phyloP scores from a whole-genome alignment of 352 stramenopile species.

The Globisporangium mamillatum region DNA sequence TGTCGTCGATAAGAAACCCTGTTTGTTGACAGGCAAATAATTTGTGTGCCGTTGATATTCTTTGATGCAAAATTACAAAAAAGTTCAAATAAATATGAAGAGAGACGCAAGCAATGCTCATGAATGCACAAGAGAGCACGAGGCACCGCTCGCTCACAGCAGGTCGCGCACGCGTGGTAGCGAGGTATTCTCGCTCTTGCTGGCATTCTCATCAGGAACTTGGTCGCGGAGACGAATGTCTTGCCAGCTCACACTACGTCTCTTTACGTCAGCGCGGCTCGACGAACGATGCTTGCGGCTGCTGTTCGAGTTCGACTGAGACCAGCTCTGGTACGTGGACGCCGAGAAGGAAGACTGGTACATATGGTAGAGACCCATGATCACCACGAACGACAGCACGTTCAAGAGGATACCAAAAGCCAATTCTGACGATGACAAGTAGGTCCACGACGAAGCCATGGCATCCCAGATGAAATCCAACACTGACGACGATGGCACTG shows the following conservation, averaged over 20 bases:
- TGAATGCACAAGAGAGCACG: neutral
- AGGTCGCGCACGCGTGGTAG: constrained; percentile 12
- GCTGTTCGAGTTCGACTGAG: neutral
- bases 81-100: constrained; percentile 4
- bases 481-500: constrained; percentile 27
- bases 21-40: no score
- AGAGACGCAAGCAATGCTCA: neutral
- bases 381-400: constrained; percentile 66
- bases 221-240: constrained; percentile 12
- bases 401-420: constrained; percentile 67
- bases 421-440: constrained; percentile 57
- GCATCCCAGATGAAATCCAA: constrained; percentile 32
- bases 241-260: constrained; percentile 17
- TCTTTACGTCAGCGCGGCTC: constrained; percentile 7
- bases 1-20: no score
- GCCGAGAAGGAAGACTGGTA: constrained; percentile 34
- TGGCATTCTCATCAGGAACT: neutral
- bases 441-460: constrained; percentile 43
- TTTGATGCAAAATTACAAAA: neutral
- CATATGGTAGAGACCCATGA: constrained; percentile 60
- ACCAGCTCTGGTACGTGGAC: constrained; percentile 4
- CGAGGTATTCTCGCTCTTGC: neutral
- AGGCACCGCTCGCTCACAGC: constrained; percentile 6
- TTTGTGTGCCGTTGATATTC: neutral
- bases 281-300: neutral